Conservation (phyloP, 768 basidiomycete species). For the Ramaria rubella region DNA sequence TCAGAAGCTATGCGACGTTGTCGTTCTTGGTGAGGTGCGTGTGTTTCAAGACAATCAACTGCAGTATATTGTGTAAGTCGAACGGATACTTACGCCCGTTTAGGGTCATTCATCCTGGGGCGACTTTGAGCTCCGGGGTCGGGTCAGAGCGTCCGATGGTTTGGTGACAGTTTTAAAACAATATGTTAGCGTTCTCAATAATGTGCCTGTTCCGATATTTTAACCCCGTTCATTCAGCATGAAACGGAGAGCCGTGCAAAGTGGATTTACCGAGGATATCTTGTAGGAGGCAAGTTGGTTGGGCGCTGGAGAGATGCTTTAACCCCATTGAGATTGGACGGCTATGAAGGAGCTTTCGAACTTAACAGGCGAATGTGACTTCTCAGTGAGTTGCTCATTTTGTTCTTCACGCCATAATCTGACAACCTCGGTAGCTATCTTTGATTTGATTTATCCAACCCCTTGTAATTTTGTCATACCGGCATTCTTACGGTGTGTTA, state of each 20-base stretch:
- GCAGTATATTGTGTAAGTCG: too few species aligned
- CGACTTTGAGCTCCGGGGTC: conserved; percentile 71
- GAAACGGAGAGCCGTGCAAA: conserved; percentile 60
- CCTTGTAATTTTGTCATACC: too few species aligned
- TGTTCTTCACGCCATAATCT: too few species aligned
- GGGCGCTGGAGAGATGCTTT: conserved; percentile 87
- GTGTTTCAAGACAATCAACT: too few species aligned
- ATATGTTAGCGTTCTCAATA: conserved; percentile 69
- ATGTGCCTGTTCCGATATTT: too few species aligned
- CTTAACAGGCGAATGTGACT: not conserved
- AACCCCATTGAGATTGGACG: conserved; percentile 51
- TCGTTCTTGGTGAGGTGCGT: conserved; percentile 68
- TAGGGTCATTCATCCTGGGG: conserved; percentile 93
- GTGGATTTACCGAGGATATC: conserved; percentile 83
- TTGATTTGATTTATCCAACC: too few species aligned
- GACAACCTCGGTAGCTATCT: too few species aligned
- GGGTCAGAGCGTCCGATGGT: conserved; percentile 77
- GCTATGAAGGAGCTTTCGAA: conserved; percentile 84
- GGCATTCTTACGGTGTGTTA: too few species aligned
- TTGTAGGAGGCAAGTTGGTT: conserved; percentile 62
- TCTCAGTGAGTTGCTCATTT: too few species aligned
- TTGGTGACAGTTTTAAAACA: conserved; percentile 77
- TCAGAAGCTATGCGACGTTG: conserved; percentile 41
- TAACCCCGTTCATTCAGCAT: conserved; percentile 42
- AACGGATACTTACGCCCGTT: too few species aligned